phyloP scores from a whole-genome alignment of 805 yeast species.

The Spathaspora sp. region DNA sequence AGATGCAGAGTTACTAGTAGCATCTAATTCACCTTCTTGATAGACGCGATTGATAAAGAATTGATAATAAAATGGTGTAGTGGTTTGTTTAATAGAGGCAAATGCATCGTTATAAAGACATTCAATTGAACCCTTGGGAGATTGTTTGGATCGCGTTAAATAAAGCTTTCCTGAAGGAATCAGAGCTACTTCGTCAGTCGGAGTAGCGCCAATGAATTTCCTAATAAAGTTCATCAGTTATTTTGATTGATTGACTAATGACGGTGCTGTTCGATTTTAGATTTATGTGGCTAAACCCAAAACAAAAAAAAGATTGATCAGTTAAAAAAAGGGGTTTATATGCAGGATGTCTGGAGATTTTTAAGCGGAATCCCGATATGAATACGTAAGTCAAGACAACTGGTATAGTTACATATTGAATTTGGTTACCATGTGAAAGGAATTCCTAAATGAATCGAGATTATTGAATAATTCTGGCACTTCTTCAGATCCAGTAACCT shows the following conservation, averaged over 20 bases:
- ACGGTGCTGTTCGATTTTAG: not conserved
- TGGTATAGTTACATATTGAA: too few relatives aligned
- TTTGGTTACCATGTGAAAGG: too few relatives aligned
- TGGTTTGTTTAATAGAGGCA: constrained; percentile 64
- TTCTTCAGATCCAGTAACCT: too few relatives aligned
- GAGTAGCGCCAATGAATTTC: constrained; percentile 54
- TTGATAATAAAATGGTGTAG: constrained; percentile 64
- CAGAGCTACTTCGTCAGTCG: constrained; percentile 58
- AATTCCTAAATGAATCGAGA: too few relatives aligned
- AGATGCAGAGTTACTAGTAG: constrained; percentile 37
- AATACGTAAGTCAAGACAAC: too few relatives aligned
- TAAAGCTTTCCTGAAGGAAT: constrained; percentile 79
- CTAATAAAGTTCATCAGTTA: constrained; percentile 65
- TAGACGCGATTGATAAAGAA: constrained; percentile 65
- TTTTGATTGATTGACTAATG: not conserved
- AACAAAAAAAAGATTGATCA: not conserved
- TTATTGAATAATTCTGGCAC: too few relatives aligned
- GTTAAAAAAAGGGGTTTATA: not conserved
- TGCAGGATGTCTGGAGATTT: not conserved
- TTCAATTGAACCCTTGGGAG: constrained; percentile 86
- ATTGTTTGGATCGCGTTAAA: constrained; percentile 66
- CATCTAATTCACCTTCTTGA: constrained; percentile 65
- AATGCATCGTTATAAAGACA: constrained; percentile 79
- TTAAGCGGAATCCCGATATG: too few relatives aligned
- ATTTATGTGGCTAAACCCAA: not conserved